Conservation (phyloP, 1,284 basidiomycete genomes). For the Trichosporon sp. region DNA sequence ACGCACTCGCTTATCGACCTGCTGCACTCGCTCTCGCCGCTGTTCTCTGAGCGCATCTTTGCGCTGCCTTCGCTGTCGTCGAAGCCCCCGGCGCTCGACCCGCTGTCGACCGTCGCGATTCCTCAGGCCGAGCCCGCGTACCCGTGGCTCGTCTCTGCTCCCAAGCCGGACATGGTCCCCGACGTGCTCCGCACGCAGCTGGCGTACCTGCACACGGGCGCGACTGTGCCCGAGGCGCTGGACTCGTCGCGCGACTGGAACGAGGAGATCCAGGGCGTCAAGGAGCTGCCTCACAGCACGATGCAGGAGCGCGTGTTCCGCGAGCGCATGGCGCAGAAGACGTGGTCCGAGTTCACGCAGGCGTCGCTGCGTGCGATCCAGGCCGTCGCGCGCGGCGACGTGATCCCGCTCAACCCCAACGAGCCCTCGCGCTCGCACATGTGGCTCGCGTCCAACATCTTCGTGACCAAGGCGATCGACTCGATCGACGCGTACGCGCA, state of each 20-base stretch:
- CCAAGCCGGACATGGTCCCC: constrained; percentile 46
- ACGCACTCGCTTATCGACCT: constrained; percentile 56
- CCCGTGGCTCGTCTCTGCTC: constrained; percentile 53
- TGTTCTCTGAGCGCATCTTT: constrained; percentile 47
- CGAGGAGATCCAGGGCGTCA: constrained; percentile 57
- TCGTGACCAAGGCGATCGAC: constrained; percentile 58
- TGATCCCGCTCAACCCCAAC: constrained; percentile 57
- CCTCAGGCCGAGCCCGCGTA: constrained; percentile 55
- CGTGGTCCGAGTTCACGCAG: constrained; percentile 55
- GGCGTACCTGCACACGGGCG: constrained; percentile 57
- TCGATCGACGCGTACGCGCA: constrained; percentile 56
- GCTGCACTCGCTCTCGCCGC: constrained; percentile 51
- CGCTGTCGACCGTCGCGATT: constrained; percentile 52
- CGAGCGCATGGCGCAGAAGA: constrained; percentile 56
- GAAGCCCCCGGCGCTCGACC: constrained; percentile 39
- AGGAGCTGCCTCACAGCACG: constrained; percentile 53
- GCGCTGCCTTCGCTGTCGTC: constrained; percentile 39
- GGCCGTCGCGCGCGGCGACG: constrained; percentile 54
- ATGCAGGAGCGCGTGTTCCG: constrained; percentile 55
- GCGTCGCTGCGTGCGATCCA: constrained; percentile 55
- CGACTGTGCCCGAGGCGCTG: constrained; percentile 52
- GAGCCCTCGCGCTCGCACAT: constrained; percentile 56
- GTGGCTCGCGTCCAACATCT: constrained; percentile 58
- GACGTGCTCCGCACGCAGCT: constrained; percentile 57
- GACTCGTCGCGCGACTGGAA: constrained; percentile 59